Evolutionary conservation across 495 filamentous ascomycete species (phyloP), one percentile per base, ranked within the genome.

Genomic region (Aspergillus bridgeri): DNA sequence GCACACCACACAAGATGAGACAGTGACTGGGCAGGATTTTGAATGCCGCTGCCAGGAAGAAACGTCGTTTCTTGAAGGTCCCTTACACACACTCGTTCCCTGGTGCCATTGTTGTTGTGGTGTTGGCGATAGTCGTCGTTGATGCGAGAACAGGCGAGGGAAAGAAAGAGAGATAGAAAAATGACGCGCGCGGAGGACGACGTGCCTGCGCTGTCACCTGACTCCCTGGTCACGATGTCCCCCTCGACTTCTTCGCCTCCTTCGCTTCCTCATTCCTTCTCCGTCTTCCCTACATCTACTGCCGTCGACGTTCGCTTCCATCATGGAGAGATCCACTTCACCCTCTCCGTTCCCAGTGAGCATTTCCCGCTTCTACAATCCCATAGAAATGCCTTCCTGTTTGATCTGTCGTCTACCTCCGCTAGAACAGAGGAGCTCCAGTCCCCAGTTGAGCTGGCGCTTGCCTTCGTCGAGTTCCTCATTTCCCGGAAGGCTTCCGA

Each of bases 381-480:
- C 1, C 55, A 54, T 8, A 57, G 50, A 33, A 48, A 59, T 25
- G 48, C 55, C 0, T 66, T 61, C 20, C 33, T 63, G n/a, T 24
- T 29, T 18, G 21, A 19, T 15, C 22, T 21, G 15, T 53, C 27
- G 6, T 61, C 46, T 1, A 27, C 23, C 11, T 44, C 52, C 11
- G n/a, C 43, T 9, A 13, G 9, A 4, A 19, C 42, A 9, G 19
- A 27, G 18, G 21, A 48, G 6, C 18, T 19, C 13, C 22, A 44
- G 2, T 17, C 24, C 20, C 48, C 60, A 1, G 13, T 48, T 17
- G 48, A 52, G 3, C 23, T 65, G 43, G 60, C 57, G 6, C 29
- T 65, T 15, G 29, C 15, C 4, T 66, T 53, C 24, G 21, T 65
- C 7, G 59, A 62, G 5, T 61, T 59, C 42, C 53, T 63, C 17